Conservation (phyloP, 1,284 basidiomycete genomes). For the Porodaedalea pini region DNA sequence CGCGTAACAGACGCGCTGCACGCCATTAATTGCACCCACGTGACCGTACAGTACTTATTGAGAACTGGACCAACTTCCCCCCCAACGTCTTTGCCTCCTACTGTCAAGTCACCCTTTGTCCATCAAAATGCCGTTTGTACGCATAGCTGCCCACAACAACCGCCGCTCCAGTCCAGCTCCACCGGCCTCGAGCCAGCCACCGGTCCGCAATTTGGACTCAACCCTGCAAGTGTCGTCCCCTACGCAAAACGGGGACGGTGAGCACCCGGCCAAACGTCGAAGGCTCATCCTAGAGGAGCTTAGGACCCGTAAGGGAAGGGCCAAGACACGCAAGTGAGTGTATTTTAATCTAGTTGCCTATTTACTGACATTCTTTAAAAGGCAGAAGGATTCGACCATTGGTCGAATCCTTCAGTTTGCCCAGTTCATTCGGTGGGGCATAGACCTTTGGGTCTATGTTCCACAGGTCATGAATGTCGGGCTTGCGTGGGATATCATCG, state of each 20-base stretch:
- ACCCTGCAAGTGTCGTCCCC: background rate
- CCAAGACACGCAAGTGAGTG: background rate
- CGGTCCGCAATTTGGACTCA: background rate
- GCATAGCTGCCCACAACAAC: too few relatives aligned
- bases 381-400: background rate
- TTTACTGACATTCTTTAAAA: background rate
- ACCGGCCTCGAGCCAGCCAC: background rate
- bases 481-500: background rate
- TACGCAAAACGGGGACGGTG: background rate
- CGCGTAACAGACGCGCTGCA: too few relatives aligned
- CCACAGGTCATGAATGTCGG: background rate
- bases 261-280: background rate
- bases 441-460: background rate
- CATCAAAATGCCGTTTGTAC: too few relatives aligned
- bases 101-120: too few relatives aligned
- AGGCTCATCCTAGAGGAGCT: background rate
- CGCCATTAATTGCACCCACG: too few relatives aligned
- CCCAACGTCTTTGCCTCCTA: too few relatives aligned
- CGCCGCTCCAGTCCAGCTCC: background rate
- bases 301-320: background rate
- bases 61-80: too few relatives aligned
- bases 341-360: background rate
- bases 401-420: background rate
- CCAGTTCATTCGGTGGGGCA: background rate
- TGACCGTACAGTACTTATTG: too few relatives aligned